Percentiles rank a stretch among this genome's conserved stretches.
phyloP scores from a whole-genome alignment of 192 early-diverging fungal species.

The Entomortierella lignicola region DNA sequence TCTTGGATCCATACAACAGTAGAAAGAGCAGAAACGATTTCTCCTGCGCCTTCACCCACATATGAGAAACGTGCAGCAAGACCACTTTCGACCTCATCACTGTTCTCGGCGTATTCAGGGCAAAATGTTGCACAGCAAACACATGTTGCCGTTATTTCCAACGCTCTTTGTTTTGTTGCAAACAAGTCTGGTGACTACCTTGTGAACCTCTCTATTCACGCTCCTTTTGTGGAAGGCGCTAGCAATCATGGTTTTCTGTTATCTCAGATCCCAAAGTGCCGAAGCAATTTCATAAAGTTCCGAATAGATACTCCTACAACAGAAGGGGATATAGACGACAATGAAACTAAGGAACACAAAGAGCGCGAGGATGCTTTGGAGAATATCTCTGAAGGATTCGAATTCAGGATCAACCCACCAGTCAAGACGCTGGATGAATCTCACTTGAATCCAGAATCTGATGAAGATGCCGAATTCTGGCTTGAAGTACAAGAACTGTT shows the following conservation, averaged over 20 bases:
- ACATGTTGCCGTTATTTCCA: slow-evolving; percentile 40
- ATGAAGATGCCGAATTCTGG: slow-evolving; percentile 52
- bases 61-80: slow-evolving; percentile 9
- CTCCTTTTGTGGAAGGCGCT: slow-evolving; percentile 9
- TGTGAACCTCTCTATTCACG: slow-evolving; percentile 32
- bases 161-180: slow-evolving; percentile 42
- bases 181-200: slow-evolving; percentile 46
- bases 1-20: slow-evolving; percentile 30
- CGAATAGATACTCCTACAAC: background rate
- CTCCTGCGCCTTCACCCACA: slow-evolving; percentile 34
- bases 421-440: slow-evolving; percentile 34
- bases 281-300: slow-evolving; percentile 45
- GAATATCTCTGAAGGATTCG: background rate
- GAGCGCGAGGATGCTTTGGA: background rate
- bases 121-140: slow-evolving; percentile 10
- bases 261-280: slow-evolving; percentile 32
- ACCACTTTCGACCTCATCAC: slow-evolving; percentile 23
- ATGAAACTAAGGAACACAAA: background rate
- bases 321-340: background rate
- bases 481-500: slow-evolving; percentile 43
- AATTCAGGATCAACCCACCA: slow-evolving; percentile 36
- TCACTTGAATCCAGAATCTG: slow-evolving; percentile 44
- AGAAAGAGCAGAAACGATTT: slow-evolving; percentile 30
- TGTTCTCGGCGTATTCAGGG: slow-evolving; percentile 8
- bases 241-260: slow-evolving; percentile 20